Base-by-base conservation (phyloP, 148 eudicot species). In the Tetragonia tetragonoides region DNA sequence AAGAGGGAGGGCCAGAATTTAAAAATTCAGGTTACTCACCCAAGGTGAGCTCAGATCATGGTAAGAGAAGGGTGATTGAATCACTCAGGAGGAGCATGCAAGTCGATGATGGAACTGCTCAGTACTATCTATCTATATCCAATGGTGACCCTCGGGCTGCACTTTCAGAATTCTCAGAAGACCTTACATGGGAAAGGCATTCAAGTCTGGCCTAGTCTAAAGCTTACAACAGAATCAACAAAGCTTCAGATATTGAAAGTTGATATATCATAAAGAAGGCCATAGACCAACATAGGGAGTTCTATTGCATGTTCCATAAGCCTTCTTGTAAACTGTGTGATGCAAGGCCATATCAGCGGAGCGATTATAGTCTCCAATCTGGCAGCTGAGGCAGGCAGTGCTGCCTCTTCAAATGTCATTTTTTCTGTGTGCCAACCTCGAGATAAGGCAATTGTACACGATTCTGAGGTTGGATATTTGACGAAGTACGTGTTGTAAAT, bases 51-150 rank as follows among this genome's bases (percentile, higher is more conserved):
- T 85, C 91, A 1, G 91, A 87, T 41, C 81, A 75, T 34, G 95
- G 88, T 64, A 91, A 86, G 84, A 90, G 67, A 80, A 88, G 88
- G 88, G 83, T 96, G 10, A 53, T 96, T 20, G 93, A 96, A 62
- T 90, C 98, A 17, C 77, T 93, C 84, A 89, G 85, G 77, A 91
- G 99, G 81, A 93, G 98, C 89, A 86, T 93, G 98, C 97, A 85
- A 62, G 98, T 89, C n/a, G 98, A 96, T 84, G 98, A 91, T 77
- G 97, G 91, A 64, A 96, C 97, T 57, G 98, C 97, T 78, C 89
- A 78, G 72, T 94, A 94, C 85, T 94, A 94, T 83, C 82, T 92
- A 18, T 86, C 95, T 62, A 84, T 94, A 72, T 90, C 97, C 47
- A 82, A 88, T 54, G 97, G 97, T 16, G 90, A 94, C 56, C 97